Conservation (phyloP, 2,329 filamentous ascomycete genomes). For the Curvularia verruculosa region DNA sequence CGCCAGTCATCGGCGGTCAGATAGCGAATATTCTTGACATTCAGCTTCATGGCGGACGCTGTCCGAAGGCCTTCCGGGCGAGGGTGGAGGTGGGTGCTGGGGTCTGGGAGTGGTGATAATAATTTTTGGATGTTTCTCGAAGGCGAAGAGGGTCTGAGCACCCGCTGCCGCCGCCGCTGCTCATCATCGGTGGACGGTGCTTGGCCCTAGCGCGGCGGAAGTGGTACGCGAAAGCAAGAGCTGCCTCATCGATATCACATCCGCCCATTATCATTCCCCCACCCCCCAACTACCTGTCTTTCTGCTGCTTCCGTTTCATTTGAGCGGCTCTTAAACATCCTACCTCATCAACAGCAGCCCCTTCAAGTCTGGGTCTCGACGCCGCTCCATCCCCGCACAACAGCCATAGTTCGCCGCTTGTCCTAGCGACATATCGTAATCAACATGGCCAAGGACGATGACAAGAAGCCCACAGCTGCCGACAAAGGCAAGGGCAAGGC, state of each 20-base stretch:
- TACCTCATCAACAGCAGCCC: background rate
- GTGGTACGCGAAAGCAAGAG: constrained; percentile 30
- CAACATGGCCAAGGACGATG: constrained; percentile 90
- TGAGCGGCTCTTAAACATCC: constrained; percentile 9
- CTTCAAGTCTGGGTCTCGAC: constrained; percentile 14
- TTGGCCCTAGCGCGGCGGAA: constrained; percentile 32
- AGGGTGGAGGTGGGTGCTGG: constrained; percentile 15
- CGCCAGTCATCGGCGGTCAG: constrained; percentile 92
- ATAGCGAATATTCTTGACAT: constrained; percentile 92
- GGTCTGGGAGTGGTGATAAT: constrained; percentile 5
- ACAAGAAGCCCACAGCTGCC: constrained; percentile 77
- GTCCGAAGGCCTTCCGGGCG: constrained; percentile 6
- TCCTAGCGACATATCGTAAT: constrained; percentile 43
- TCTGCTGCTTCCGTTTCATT: constrained; percentile 14
- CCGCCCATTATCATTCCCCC: constrained; percentile 27
- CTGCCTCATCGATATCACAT: constrained; percentile 40
- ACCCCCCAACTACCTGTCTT: constrained; percentile 11
- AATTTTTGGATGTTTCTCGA: constrained; percentile 36
- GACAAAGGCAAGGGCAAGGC: constrained; percentile 98
- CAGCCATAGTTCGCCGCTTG: constrained; percentile 41
- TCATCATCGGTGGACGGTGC: constrained; percentile 29
- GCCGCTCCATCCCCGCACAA: constrained; percentile 20
- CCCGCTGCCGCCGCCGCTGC: constrained; percentile 11
- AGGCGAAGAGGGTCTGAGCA: constrained; percentile 24
- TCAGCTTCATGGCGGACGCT: constrained; percentile 77